These are phyloP conservation scores for Neofusicoccum laricinum DNA, from an alignment of 2,329 filamentous ascomycete genomes.

Conservation along the genomic window DNA sequence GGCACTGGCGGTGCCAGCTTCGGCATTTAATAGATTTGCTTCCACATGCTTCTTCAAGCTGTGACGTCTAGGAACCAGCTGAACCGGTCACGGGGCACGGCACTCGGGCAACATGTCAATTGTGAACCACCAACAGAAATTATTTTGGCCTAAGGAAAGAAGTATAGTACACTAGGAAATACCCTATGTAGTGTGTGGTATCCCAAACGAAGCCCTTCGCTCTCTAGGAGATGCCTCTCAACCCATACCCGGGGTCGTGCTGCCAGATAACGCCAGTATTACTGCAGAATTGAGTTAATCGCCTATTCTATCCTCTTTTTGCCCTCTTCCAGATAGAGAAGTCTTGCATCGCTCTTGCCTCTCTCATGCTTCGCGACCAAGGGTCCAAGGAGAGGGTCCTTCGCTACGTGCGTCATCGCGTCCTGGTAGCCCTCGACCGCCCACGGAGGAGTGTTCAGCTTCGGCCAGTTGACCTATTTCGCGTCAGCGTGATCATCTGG, in stretches of 20 bases:
- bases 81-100: neutral
- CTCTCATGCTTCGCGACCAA: conserved; percentile 72
- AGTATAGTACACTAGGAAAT: conserved; percentile 6
- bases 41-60: too few species aligned
- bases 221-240: neutral
- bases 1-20: too few species aligned
- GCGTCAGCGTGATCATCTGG: conserved; percentile 15
- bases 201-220: conserved; percentile 3
- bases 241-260: neutral
- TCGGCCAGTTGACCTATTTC: conserved; percentile 91
- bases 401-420: conserved; percentile 75
- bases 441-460: conserved; percentile 84
- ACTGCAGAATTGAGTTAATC: neutral
- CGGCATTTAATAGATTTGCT: too few species aligned
- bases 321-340: conserved; percentile 87
- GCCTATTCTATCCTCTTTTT: conserved; percentile 91
- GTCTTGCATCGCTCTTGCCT: conserved; percentile 76
- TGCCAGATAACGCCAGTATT: neutral
- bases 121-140: neutral
- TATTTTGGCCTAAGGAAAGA: neutral
- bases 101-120: neutral
- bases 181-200: conserved; percentile 1
- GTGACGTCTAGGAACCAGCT: too few species aligned
- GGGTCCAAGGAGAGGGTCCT: conserved; percentile 76
- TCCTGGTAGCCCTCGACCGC: conserved; percentile 87